phyloP scores from a whole-genome alignment of 1,284 basidiomycete species.

The Papiliotrema flavescens region DNA sequence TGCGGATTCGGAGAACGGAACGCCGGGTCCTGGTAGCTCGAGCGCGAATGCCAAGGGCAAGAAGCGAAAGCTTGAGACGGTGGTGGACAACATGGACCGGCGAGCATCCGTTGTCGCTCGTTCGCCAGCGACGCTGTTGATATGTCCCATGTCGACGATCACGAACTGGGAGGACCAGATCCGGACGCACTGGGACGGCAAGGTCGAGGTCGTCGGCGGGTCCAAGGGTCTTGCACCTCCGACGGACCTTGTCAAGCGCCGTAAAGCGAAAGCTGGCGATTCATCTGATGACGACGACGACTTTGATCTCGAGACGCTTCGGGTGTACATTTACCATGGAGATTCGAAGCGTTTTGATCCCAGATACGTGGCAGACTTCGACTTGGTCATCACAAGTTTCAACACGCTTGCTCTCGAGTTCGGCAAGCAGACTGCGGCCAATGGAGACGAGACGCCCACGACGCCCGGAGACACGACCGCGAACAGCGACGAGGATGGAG shows the following conservation, averaged over 20 bases:
- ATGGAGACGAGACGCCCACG: constrained; percentile 48
- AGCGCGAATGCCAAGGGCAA: constrained; percentile 22
- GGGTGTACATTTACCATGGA: constrained; percentile 95
- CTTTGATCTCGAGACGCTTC: constrained; percentile 51
- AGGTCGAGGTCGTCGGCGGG: constrained; percentile 76
- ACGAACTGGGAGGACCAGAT: constrained; percentile 99
- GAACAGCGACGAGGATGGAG: constrained; percentile 39
- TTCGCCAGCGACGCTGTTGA: constrained; percentile 88
- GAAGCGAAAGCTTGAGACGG: constrained; percentile 38
- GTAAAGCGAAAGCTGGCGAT: constrained; percentile 19
- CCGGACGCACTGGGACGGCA: constrained; percentile 87
- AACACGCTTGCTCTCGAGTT: constrained; percentile 93
- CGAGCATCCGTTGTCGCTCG: constrained; percentile 69
- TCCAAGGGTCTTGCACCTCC: constrained; percentile 43
- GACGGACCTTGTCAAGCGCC: constrained; percentile 24
- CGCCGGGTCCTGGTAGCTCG: background rate
- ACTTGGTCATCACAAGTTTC: constrained; percentile 97
- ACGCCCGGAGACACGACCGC: constrained; percentile 37
- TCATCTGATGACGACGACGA: constrained; percentile 28
- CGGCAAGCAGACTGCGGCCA: constrained; percentile 75
- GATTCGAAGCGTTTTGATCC: constrained; percentile 82
- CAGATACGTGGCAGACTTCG: constrained; percentile 81
- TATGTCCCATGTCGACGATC: constrained; percentile 94
- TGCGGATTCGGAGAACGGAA: constrained; percentile 14
- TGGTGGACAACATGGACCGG: constrained; percentile 48